phyloP scores from a whole-genome alignment of 228 moss, liverwort and hornwort species.

The Sphagnum magellanicum region DNA sequence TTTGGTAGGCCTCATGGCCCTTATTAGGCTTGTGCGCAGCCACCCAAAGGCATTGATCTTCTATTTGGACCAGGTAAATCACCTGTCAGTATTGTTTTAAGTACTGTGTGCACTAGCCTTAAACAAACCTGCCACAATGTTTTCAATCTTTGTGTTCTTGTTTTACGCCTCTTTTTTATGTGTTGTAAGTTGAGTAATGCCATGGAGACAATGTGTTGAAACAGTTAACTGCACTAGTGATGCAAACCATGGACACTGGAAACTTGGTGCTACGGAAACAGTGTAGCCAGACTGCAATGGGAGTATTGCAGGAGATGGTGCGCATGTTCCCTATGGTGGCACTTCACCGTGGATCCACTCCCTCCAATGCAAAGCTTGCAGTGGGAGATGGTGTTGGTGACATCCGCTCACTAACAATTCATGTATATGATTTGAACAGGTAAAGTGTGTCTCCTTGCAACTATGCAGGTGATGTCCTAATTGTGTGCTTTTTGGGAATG shows the following conservation, averaged over 20 bases:
- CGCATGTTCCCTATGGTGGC: constrained; percentile 10
- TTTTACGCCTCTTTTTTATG: too few relatives aligned
- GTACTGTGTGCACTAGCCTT: neutral
- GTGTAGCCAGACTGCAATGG: constrained; percentile 11
- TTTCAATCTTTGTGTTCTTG: too few relatives aligned
- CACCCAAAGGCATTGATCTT: constrained; percentile 6
- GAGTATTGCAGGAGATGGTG: constrained; percentile 8
- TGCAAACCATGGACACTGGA: constrained; percentile 11
- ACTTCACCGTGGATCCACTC: constrained; percentile 6
- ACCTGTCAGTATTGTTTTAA: neutral
- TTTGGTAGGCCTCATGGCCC: constrained; percentile 6
- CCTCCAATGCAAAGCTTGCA: constrained; percentile 10
- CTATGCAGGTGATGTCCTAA: too few relatives aligned
- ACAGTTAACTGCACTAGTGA: constrained; percentile 3
- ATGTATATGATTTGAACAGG: constrained; percentile 12
- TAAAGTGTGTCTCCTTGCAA: neutral
- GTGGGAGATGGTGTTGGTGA: constrained; percentile 12
- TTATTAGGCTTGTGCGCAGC: constrained; percentile 5
- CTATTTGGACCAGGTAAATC: constrained; percentile 5
- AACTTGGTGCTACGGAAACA: constrained; percentile 7
- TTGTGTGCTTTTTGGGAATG: too few relatives aligned
- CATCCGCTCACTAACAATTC: constrained; percentile 4
- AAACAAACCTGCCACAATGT: neutral
- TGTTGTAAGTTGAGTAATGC: too few relatives aligned
- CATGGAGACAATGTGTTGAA: too few relatives aligned